These are phyloP conservation scores for Trichoderma sp. DNA, from an alignment of 2,329 filamentous ascomycete genomes.

Conservation along the genomic window DNA sequence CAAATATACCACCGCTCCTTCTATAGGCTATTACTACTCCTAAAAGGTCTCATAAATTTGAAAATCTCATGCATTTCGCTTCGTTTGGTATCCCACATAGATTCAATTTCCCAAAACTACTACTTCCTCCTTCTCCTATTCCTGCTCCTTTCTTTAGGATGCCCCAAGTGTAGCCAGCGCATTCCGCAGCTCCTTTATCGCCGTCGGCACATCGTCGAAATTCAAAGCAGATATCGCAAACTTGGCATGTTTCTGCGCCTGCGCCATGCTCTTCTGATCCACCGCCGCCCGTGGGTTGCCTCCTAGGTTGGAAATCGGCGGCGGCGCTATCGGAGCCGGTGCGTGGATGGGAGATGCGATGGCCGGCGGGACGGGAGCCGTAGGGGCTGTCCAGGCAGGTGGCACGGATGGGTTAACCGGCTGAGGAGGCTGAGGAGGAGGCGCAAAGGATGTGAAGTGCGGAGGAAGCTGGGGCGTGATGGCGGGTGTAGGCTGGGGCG, in stretches of 20 bases:
- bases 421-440: constrained; percentile 12
- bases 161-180: constrained; percentile 74
- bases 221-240: constrained; percentile 97
- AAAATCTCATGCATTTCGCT: neutral
- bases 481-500: constrained; percentile 34
- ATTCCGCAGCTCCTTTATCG: constrained; percentile 77
- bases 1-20: constrained; percentile 9
- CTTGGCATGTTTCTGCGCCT: constrained; percentile 92
- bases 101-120: neutral
- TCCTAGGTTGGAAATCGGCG: constrained; percentile 22
- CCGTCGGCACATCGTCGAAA: constrained; percentile 92
- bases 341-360: constrained; percentile 27
- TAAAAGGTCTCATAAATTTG: neutral
- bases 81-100: constrained; percentile 7
- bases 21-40: constrained; percentile 12
- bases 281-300: constrained; percentile 24
- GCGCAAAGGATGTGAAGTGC: constrained; percentile 31
- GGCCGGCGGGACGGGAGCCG: constrained; percentile 27
- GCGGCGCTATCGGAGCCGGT: constrained; percentile 17
- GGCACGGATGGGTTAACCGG: constrained; percentile 30
- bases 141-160: constrained; percentile 28
- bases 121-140: neutral
- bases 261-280: constrained; percentile 62
- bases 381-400: constrained; percentile 9
- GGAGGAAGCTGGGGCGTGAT: constrained; percentile 33